A percentile compares a stretch with the other conserved stretches of the same genome.
Evolutionary conservation across 768 basidiomycete genomes (phyloP).

Genomic region (Sporobolomyces roseus): DNA sequence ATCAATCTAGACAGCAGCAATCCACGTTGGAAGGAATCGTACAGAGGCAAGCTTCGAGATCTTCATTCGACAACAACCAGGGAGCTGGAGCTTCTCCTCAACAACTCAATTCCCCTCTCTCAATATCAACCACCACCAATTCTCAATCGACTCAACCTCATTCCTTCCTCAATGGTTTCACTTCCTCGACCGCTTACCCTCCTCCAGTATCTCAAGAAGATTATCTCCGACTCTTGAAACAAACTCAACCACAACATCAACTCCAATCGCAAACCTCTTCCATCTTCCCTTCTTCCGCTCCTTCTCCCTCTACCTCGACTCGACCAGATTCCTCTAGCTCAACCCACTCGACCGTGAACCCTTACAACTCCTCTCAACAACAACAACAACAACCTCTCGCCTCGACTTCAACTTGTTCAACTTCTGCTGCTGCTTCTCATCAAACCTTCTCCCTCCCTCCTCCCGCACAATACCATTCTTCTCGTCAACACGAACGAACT

Average conservation of each 20-base stretch:
- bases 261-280: neutral
- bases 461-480: neutral
- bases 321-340: neutral
- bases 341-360: neutral
- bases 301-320: neutral
- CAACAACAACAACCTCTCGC: neutral
- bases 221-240: slow-evolving; percentile 10
- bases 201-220: slow-evolving; percentile 3
- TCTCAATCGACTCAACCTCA: slow-evolving; percentile 1
- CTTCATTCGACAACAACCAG: no score
- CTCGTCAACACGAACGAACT: slow-evolving; percentile 1
- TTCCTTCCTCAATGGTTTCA: neutral
- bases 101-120: no score
- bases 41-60: no score
- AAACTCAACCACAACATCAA: slow-evolving; percentile 2
- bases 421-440: no score
- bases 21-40: no score
- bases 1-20: no score
- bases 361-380: neutral
- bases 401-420: neutral
- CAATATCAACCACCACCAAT: no score
- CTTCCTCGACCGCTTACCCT: neutral
- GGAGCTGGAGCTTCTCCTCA: no score
- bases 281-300: neutral
- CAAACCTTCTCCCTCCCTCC: slow-evolving; percentile 1